Evolutionary conservation across 371 early-diverging fungal genomes (phyloP), one percentile per base, ranked within the genome.

Genomic region (Nematocida sp.): DNA sequence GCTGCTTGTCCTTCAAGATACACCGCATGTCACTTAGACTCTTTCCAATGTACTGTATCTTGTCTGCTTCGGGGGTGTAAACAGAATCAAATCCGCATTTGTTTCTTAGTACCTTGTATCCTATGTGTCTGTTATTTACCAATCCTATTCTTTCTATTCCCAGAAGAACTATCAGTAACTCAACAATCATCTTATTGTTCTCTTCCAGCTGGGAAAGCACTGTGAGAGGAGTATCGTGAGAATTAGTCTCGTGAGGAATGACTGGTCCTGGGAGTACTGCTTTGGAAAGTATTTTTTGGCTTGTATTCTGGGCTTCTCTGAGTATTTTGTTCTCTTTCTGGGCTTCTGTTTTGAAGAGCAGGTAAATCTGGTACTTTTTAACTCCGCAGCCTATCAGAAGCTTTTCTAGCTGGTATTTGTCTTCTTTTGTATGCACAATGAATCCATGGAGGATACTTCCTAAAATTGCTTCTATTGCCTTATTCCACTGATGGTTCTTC

Each of bases 61-160:
- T 77, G 51, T 84, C 84, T 21, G 82, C 82, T 0, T 51, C 37
- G 25, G 58, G 47, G 3, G 78, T 78, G 58, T 78, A 81, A 21
- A 78, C 75, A 60, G 63, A 77, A n/a, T 80, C 82, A 49, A 80
- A 65, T 64, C 65, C 64, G 9, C 15, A 2, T 19, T 43, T 65
- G 17, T 52, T 65, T 57, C 74, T 66, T n/a, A 82, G 75, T 38
- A 81, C 53, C 23, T 51, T 62, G 70, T 84, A 80, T 35, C 80
- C 84, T n/a, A 63, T 53, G 21, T 57, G 31, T 37, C 84, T 38
- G 53, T 74, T 45, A 27, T 79, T 75, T 38, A 82, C 37, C 17
- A 84, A 61, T 29, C 80, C 78, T 27, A 77, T 79, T 60, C 76
- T 76, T 46, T 84, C 84, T 23, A 81, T 65, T 43, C 53, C 65